A percentile compares a stretch with the other conserved stretches of the same genome.
These are phyloP conservation scores for Lachnellula cervina DNA, from an alignment of 2,329 filamentous ascomycete genomes.

Conservation along the genomic window DNA sequence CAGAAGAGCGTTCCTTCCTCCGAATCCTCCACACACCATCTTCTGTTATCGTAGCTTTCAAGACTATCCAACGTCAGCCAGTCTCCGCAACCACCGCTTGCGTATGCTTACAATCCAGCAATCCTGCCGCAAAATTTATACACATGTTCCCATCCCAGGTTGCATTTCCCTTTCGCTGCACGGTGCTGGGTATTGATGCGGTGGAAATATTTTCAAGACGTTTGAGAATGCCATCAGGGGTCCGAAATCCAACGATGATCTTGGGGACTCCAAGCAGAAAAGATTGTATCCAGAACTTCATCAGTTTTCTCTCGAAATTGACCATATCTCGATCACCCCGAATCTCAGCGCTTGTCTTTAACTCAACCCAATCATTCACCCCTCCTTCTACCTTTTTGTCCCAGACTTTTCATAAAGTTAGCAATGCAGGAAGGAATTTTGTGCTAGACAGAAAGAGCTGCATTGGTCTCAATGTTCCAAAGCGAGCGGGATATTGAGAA, in stretches of 20 bases:
- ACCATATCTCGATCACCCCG: conserved; percentile 61
- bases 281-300: conserved; percentile 96
- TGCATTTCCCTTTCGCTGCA: conserved; percentile 57
- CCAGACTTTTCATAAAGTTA: conserved; percentile 55
- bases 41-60: conserved; percentile 55
- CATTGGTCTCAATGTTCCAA: too few relatives aligned
- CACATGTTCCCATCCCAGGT: conserved; percentile 91
- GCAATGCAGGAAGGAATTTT: background rate
- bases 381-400: conserved; percentile 64
- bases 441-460: too few relatives aligned
- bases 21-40: conserved; percentile 78
- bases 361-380: conserved; percentile 86
- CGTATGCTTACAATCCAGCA: conserved; percentile 64
- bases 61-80: conserved; percentile 43
- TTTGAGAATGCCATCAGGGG: conserved; percentile 64
- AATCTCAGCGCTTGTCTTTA: conserved; percentile 83
- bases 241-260: conserved; percentile 86
- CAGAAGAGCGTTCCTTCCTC: conserved; percentile 54
- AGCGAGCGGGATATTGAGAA: too few relatives aligned
- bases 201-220: conserved; percentile 77
- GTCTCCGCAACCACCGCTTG: background rate
- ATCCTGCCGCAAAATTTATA: conserved; percentile 79
- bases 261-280: conserved; percentile 90
- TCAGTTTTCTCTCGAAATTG: conserved; percentile 81
- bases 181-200: conserved; percentile 68